These are phyloP conservation scores for Paecilomyces variotii DNA, from an alignment of 2,329 filamentous ascomycete genomes.

Conservation along the genomic window DNA sequence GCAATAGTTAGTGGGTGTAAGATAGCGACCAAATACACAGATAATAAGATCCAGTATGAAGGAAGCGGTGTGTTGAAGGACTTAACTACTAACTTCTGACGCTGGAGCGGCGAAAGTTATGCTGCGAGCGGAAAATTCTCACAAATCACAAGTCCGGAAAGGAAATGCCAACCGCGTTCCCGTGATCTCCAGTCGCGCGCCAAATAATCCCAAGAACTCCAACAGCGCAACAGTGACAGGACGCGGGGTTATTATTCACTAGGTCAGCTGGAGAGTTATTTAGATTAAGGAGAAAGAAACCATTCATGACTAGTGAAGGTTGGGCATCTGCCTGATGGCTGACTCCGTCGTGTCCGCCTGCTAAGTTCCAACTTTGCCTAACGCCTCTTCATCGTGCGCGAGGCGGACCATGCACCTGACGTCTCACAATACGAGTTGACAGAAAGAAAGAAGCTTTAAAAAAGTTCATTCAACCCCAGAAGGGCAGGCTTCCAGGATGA, in stretches of 20 bases:
- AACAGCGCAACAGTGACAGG: background rate
- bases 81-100: no score
- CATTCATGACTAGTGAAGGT: background rate
- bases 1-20: background rate
- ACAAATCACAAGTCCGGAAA: background rate
- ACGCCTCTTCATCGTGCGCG: background rate
- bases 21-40: background rate
- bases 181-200: background rate
- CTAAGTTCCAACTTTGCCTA: background rate
- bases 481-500: conserved; percentile 15
- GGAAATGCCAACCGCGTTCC: background rate
- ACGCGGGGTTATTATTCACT: background rate
- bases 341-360: background rate
- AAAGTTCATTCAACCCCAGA: background rate
- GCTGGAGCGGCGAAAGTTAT: background rate
- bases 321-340: background rate
- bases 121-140: background rate
- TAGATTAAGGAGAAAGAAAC: background rate
- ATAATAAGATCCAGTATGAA: background rate
- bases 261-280: background rate
- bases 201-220: background rate
- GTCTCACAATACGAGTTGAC: background rate
- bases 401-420: background rate
- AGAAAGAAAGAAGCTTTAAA: background rate
- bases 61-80: background rate